phyloP scores from a whole-genome alignment of 495 filamentous ascomycete genomes.

The Annulohypoxylon stygium region DNA sequence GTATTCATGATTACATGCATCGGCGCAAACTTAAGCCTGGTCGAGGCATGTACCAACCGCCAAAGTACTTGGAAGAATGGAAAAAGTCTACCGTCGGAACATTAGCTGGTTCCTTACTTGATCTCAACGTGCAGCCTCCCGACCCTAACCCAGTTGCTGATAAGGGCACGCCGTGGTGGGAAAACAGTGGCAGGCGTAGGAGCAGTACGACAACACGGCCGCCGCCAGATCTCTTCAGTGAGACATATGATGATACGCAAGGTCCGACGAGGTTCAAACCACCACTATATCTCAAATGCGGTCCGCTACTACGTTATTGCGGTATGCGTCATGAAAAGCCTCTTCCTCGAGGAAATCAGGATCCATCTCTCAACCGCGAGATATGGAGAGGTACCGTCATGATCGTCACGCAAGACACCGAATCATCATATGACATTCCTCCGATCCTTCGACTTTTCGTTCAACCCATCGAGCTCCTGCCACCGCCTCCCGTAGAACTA shows the following conservation, averaged over 20 bases:
- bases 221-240: conserved; percentile 61
- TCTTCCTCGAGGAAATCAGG: conserved; percentile 49
- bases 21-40: conserved; percentile 58
- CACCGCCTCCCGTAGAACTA: conserved; percentile 80
- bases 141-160: conserved; percentile 50
- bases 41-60: conserved; percentile 60
- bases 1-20: conserved; percentile 60
- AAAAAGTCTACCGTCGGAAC: conserved; percentile 66
- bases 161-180: conserved; percentile 68
- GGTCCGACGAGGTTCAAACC: conserved; percentile 82
- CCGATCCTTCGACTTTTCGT: conserved; percentile 86
- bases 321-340: conserved; percentile 75
- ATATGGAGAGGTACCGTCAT: conserved; percentile 94
- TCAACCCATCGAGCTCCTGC: conserved; percentile 85
- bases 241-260: conserved; percentile 64
- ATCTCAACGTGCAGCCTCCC: conserved; percentile 54
- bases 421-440: conserved; percentile 82
- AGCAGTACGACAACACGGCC: conserved; percentile 55
- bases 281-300: conserved; percentile 85
- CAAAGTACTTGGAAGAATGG: conserved; percentile 69
- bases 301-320: conserved; percentile 88
- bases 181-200: conserved; percentile 57
- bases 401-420: conserved; percentile 88
- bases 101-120: conserved; percentile 64
- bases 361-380: conserved; percentile 68